Base-by-base conservation (phyloP, 179 eudicot genomes). In the Spinacia oleracea region DNA sequence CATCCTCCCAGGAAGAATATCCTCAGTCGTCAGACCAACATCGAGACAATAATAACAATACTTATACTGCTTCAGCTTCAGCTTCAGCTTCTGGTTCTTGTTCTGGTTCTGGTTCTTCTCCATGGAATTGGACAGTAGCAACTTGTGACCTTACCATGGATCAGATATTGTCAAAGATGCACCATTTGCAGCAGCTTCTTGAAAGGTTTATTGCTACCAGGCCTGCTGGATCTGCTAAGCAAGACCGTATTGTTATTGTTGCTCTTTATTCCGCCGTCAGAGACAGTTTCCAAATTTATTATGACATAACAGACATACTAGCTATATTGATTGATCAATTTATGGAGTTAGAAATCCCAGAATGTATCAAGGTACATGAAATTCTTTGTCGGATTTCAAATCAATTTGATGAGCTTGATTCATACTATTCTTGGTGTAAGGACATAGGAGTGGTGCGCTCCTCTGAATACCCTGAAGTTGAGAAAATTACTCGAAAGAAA, bases 141-240 rank as follows among this genome's bases (percentile, higher is more conserved):
- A 29, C 43, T 51, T 51, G 63, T 8, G 93, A 90, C 9, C 82
- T 85, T 81, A 85, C 64, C 35, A 73, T 67, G 3, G 91, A 88
- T 2, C 81, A 76, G 18, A 20, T 93, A 20, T 72, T 89, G 78
- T 74, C 89, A 0, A 88, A 90, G 83, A 64, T 85, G 42, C 85
- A 88, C 32, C 90, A 85, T 9, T 72, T 93, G 73, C 92, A 88
- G 82, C 97, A 88, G 35, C 89, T 90, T 40, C 88, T 96, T 72
- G 99, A 96, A 20, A 79, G 96, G 77, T 92, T 96, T 55, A 72
- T 96, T 53, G 93, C 97, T 15, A 93, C 96, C 51, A 83, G 83
- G 45, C 99, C 98, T 27, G n/a, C 88, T 93, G 99, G 99, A 27
- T 51, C 82, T 29, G 91, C 97, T 8, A 89, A 84, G 89, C 77